A percentile compares a stretch with the other conserved stretches of the same genome.
phyloP scores from a whole-genome alignment of 805 yeast species.

The Hanseniaspora vineae region DNA sequence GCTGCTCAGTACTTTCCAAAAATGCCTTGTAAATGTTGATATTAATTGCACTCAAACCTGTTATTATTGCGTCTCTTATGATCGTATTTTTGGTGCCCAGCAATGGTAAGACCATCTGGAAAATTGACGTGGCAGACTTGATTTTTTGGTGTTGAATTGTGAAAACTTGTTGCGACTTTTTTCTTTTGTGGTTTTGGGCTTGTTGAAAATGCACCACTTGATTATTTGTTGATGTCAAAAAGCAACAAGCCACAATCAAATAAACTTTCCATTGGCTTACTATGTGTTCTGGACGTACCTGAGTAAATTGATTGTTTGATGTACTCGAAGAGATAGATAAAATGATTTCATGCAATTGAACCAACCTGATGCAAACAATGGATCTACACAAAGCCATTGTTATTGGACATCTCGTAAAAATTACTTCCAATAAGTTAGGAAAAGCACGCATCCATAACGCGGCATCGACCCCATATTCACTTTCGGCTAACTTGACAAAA shows the following conservation, averaged over 20 bases:
- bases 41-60: conserved; percentile 81
- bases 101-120: conserved; percentile 76
- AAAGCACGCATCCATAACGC: conserved; percentile 91
- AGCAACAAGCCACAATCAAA: conserved; percentile 81
- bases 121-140: conserved; percentile 82
- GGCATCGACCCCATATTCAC: conserved; percentile 89
- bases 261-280: conserved; percentile 84
- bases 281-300: conserved; percentile 42
- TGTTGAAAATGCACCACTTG: conserved; percentile 61
- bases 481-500: conserved; percentile 68
- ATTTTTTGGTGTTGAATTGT: conserved; percentile 83
- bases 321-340: conserved; percentile 38
- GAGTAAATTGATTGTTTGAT: conserved; percentile 6
- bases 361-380: conserved; percentile 76
- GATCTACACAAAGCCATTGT: conserved; percentile 90
- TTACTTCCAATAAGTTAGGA: conserved; percentile 57
- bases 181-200: conserved; percentile 48
- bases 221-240: conserved; percentile 79
- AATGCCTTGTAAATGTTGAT: conserved; percentile 78
- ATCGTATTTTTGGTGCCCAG: conserved; percentile 54
- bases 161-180: conserved; percentile 64
- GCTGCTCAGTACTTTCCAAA: conserved; percentile 58
- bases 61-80: conserved; percentile 75
- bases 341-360: conserved; percentile 67
- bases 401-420: conserved; percentile 76